Base-by-base conservation (phyloP, 768 basidiomycete genomes). In the Mycena belliarum region DNA sequence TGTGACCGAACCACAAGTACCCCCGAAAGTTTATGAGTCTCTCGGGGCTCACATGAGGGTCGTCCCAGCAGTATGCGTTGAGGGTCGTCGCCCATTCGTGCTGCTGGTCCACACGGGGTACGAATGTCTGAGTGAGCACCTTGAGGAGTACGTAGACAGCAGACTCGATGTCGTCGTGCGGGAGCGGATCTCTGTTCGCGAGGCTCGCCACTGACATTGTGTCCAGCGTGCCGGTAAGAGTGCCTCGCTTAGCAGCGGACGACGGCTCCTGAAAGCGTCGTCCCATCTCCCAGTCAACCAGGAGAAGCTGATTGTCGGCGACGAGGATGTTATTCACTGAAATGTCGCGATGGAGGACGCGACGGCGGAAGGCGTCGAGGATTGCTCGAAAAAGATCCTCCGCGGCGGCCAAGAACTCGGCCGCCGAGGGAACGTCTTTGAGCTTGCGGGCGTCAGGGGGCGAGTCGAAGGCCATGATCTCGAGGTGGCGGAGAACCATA, bases 151-250 rank as follows among this genome's bases (percentile, higher is more conserved):
- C 53, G 51, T 55, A 60, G 15, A 54, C 42, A 8, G 48, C 59
- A 3, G 59, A 55, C 35, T 60, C 59, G 15, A 60, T n/a, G 48
- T 60, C 57, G 43, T 57, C 57, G 43, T 58, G 57, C 45, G 57
- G 57, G 26, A 57, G 49, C 44, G 49, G 56, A 43, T 24, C 33
- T 0, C n/a, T 21, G 21, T 24, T 38, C n/a, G 3, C 24, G 42
- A 51, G 56, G 35, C 28, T 35, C 18, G 37, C n/a, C n/a, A n/a
- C n/a, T n/a, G n/a, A n/a, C n/a, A n/a, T n/a, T n/a, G n/a, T n/a
- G n/a, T n/a, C n/a, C 37, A 5, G 18, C 37, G 18, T 37, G 11
- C 12, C 18, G 37, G 11, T 16, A 10, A 37, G 6, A 5, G 37
- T 37, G 37, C 37, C 37, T 18, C 12, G 23, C n/a, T n/a, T n/a